Evolutionary conservation across 2,329 filamentous ascomycete genomes (phyloP), one percentile per base, ranked within the genome.

Genomic region (Fusarium chaquense): DNA sequence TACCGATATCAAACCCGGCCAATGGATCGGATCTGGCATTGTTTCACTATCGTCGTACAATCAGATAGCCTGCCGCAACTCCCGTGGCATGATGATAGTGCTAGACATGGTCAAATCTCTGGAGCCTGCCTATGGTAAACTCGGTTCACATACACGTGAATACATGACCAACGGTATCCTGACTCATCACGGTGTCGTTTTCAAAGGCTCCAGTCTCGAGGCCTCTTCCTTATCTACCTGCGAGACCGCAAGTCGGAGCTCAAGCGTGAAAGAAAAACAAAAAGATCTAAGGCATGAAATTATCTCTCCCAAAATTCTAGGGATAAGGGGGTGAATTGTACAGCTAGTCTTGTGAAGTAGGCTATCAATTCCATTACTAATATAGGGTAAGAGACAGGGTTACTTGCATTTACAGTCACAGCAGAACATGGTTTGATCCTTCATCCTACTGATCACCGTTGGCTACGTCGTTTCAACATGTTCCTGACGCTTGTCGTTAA

Each of bases 1-100:
- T 64, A 60, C 50, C 43, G 49, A 58, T 54, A 70, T 68, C 18
- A 68, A 50, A 55, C 68, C 58, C 12, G 68, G 54, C 54, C 63
- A 60, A 52, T 67, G 58, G 15, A 70, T 32, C 4, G 54, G 64
- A 7, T 57, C 58, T 9, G 62, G 58, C 11, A 63, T 54, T 41
- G 38, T 55, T 54, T 70, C 67, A 57, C 57, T 50, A 46, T 70
- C 67, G n/a, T 70, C 59, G 20, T 56, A 57, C 18, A 58, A 59
- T 53, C 62, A 70, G n/a, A 70, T 67, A 10, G 50, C 62, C 22
- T 70, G 30, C 12, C 70, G n/a, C 3, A 64, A 43, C 36, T 70
- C 50, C 38, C 67, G 62, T 30, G 70, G 8, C 12, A n/a, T n/a
- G n/a, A n/a, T n/a, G n/a, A n/a, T n/a, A n/a, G n/a, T n/a, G n/a